Percentiles rank a stretch among this genome's conserved stretches.
Evolutionary conservation across 352 stramenopile genomes (phyloP).

Genomic region (Globisporangium orthogonon): DNA sequence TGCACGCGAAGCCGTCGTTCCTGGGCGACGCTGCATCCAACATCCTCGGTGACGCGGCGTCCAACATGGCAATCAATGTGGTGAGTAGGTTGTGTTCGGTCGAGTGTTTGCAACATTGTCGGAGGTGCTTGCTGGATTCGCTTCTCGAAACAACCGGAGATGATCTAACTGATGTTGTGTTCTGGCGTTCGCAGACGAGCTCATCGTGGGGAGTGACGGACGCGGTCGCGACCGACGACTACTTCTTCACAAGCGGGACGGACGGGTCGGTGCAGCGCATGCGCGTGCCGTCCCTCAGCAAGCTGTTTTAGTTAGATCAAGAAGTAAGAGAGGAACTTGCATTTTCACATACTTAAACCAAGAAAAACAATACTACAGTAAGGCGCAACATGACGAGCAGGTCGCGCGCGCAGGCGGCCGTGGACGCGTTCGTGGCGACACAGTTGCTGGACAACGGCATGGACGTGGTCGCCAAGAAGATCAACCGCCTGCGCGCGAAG

Average conservation of each 20-base stretch:
- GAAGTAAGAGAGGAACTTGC: not conserved
- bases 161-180: not conserved
- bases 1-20: conserved; percentile 78
- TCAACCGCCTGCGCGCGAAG: conserved; percentile 58
- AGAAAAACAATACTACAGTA: too few species aligned
- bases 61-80: conserved; percentile 84
- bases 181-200: conserved; percentile 38
- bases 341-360: not conserved
- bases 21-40: conserved; percentile 70
- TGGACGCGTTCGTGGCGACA: conserved; percentile 64
- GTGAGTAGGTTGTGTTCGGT: too few species aligned
- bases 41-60: conserved; percentile 70
- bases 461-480: conserved; percentile 52
- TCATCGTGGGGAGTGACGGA: conserved; percentile 82
- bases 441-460: conserved; percentile 81
- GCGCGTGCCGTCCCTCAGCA: conserved; percentile 41
- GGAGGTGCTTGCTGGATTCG: not conserved
- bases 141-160: too few species aligned
- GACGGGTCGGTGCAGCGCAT: conserved; percentile 80
- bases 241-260: conserved; percentile 81
- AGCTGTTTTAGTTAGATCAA: conserved; percentile 6
- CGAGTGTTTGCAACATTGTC: not conserved
- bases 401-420: conserved; percentile 34
- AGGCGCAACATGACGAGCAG: not conserved
- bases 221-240: conserved; percentile 66